Evolutionary conservation across 1,139 yeast species (phyloP).

Genomic region (Blastobotrys illinoisensis): DNA sequence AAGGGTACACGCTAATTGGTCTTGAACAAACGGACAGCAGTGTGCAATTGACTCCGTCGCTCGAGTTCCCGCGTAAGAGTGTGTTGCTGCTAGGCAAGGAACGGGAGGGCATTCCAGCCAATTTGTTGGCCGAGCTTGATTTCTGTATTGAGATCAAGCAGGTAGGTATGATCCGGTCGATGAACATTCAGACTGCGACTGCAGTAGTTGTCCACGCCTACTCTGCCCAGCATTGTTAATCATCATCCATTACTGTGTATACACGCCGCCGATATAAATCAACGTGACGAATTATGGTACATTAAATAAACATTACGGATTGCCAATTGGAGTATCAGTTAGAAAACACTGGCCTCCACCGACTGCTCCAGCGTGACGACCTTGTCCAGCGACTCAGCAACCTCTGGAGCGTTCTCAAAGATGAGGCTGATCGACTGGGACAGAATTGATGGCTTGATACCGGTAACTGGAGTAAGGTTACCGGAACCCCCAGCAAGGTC

Average conservation of each 20-base stretch:
- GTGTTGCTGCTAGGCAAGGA: constrained; percentile 78
- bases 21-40: constrained; percentile 90
- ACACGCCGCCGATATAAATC: too few species aligned
- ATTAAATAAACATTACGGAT: not conserved
- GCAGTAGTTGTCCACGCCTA: constrained; percentile 92
- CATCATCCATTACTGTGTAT: too few species aligned
- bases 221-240: constrained; percentile 59
- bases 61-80: constrained; percentile 73
- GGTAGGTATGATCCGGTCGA: constrained; percentile 84
- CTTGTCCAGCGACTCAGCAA: constrained; percentile 19
- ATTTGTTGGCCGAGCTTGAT: constrained; percentile 73
- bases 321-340: not conserved
- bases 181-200: constrained; percentile 96
- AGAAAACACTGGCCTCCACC: not conserved
- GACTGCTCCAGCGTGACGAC: constrained; percentile 8
- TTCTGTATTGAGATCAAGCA: constrained; percentile 88
- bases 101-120: constrained; percentile 89
- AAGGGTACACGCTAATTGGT: constrained; percentile 85
- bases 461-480: constrained; percentile 7
- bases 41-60: constrained; percentile 54
- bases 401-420: constrained; percentile 19
- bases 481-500: constrained; percentile 14
- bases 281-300: not conserved
- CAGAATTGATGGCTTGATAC: constrained; percentile 28
- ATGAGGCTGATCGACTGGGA: constrained; percentile 30